phyloP scores from a whole-genome alignment of 139 green algal genomes.

The Chlorella sp. region DNA sequence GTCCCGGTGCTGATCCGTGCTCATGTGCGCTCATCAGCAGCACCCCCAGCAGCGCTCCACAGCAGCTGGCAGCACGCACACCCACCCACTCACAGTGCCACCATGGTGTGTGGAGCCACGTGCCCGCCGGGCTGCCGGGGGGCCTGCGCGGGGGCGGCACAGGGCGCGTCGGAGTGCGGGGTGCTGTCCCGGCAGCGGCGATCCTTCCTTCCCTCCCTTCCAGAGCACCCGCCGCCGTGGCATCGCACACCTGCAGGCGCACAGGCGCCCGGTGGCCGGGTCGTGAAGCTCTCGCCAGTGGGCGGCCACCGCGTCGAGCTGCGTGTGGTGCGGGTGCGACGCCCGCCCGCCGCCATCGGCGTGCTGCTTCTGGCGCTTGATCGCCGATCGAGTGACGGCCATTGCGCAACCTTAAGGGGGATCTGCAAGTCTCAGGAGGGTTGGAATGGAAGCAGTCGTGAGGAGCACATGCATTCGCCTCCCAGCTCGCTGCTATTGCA shows the following conservation, averaged over 20 bases:
- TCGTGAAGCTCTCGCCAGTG: slow-evolving; percentile 29
- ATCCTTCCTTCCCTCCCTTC: slow-evolving; percentile 1
- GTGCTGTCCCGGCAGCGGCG: too few relatives aligned
- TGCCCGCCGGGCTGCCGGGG: slow-evolving; percentile 43
- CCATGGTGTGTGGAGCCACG: slow-evolving; percentile 60
- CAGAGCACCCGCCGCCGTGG: background rate
- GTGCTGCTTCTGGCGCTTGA: slow-evolving; percentile 24
- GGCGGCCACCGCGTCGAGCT: background rate
- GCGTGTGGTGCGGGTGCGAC: background rate
- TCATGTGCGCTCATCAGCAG: too few relatives aligned
- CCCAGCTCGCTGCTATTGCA: too few relatives aligned
- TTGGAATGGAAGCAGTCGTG: too few relatives aligned
- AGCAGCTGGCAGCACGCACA: too few relatives aligned
- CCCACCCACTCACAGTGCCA: slow-evolving; percentile 58
- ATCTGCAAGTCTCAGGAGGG: too few relatives aligned
- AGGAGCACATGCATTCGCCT: too few relatives aligned
- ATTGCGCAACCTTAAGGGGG: background rate
- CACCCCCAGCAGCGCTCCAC: too few relatives aligned
- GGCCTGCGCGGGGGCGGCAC: slow-evolving; percentile 27
- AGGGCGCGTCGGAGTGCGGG: too few relatives aligned
- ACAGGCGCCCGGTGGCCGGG: slow-evolving; percentile 1
- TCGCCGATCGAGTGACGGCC: slow-evolving; percentile 16
- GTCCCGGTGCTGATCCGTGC: too few relatives aligned
- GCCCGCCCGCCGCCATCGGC: background rate
- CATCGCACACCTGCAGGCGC: slow-evolving; percentile 3